Evolutionary conservation across 345 rosid genomes (phyloP).

Genomic region (Lenwebbia sp.): DNA sequence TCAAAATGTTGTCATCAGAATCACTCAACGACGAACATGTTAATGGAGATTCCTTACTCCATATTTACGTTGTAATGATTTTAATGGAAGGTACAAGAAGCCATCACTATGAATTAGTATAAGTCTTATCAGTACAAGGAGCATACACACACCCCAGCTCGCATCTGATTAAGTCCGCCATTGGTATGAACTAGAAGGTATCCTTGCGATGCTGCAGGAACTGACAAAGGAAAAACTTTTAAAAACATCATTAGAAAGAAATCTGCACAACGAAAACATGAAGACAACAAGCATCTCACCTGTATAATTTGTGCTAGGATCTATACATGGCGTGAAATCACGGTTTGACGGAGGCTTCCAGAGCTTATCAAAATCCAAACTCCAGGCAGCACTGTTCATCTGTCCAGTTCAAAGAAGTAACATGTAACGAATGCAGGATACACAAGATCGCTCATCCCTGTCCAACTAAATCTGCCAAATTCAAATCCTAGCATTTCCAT

Average conservation of each 20-base stretch:
- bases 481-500: neutral
- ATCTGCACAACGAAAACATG: neutral
- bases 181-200: slow-evolving; percentile 89
- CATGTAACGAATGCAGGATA: slow-evolving; percentile 61
- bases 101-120: neutral
- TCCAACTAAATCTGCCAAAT: neutral
- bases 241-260: neutral
- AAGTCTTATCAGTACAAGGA: neutral
- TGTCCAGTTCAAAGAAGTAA: slow-evolving; percentile 83
- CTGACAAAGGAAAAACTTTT: slow-evolving; percentile 11
- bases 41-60: neutral
- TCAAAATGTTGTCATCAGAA: neutral
- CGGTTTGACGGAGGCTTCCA: slow-evolving; percentile 75
- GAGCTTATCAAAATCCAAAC: slow-evolving; percentile 35
- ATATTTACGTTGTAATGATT: neutral
- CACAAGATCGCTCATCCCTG: neutral
- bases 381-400: slow-evolving; percentile 41
- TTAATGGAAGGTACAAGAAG: neutral
- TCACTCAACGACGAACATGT: neutral
- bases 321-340: slow-evolving; percentile 47
- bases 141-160: slow-evolving; percentile 62
- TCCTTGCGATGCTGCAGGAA: slow-evolving; percentile 33
- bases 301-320: slow-evolving; percentile 45
- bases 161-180: slow-evolving; percentile 98
- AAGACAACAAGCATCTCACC: slow-evolving; percentile 19